phyloP scores from a whole-genome alignment of 1,284 basidiomycete genomes.

The Leccinum griseonigrum region DNA sequence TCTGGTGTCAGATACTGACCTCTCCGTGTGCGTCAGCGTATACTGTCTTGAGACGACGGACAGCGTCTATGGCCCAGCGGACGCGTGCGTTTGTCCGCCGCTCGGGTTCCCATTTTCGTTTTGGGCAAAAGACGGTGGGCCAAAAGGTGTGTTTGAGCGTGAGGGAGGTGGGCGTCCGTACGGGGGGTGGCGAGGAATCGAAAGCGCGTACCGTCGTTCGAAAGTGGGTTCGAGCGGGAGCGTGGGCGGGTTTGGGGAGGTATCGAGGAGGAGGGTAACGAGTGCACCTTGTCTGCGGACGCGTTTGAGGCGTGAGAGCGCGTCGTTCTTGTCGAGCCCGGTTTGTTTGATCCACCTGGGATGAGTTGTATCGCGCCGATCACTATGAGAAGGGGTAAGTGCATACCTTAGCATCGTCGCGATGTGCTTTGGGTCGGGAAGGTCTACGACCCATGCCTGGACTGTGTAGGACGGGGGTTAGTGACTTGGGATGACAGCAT shows the following conservation, averaged over 20 bases:
- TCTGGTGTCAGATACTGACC: conserved; percentile 37
- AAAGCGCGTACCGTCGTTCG: conserved; percentile 49
- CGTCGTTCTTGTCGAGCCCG: conserved; percentile 51
- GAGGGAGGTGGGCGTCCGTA: conserved; percentile 71
- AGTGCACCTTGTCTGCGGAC: conserved; percentile 55
- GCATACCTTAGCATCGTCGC: conserved; percentile 62
- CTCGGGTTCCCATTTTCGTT: conserved; percentile 65
- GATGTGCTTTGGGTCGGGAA: conserved; percentile 65
- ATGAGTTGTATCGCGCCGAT: background rate
- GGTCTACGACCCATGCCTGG: conserved; percentile 82
- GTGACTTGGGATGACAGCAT: background rate
- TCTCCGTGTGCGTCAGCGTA: conserved; percentile 61
- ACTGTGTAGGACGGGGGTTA: conserved; percentile 27
- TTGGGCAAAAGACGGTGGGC: conserved; percentile 80
- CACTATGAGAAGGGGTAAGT: background rate
- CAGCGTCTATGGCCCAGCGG: conserved; percentile 73
- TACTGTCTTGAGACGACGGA: conserved; percentile 49
- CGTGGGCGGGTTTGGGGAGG: conserved; percentile 35
- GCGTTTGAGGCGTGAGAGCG: conserved; percentile 78
- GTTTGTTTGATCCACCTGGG: conserved; percentile 63
- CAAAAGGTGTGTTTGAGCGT: conserved; percentile 67
- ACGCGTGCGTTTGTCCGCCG: conserved; percentile 65
- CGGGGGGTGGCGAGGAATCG: conserved; percentile 72
- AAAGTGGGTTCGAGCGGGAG: conserved; percentile 41
- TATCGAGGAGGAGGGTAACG: conserved; percentile 53